Evolutionary conservation across 257 asterid species (phyloP).

Genomic region (Mentha longifolia): DNA sequence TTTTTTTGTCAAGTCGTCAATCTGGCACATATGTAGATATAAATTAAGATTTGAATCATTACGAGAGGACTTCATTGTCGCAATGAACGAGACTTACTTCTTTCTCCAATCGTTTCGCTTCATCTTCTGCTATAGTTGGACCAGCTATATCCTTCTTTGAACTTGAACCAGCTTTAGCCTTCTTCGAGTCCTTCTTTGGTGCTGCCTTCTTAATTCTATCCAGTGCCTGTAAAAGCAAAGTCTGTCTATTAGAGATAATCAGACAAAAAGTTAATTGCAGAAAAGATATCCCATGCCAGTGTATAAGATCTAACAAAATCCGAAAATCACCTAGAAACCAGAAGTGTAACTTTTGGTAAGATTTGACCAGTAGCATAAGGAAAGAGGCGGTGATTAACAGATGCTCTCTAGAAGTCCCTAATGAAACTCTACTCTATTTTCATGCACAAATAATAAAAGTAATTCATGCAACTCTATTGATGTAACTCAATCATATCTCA

Average conservation of each 20-base stretch:
- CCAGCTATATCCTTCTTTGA: conserved; percentile 72
- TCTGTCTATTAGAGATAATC: conserved; percentile 21
- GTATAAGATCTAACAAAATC: neutral
- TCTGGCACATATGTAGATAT: conserved; percentile 44
- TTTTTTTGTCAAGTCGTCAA: conserved; percentile 88
- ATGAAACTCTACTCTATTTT: neutral
- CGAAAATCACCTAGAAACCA: neutral
- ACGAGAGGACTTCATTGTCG: neutral
- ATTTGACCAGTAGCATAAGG: neutral
- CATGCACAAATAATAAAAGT: neutral
- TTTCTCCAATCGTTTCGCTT: conserved; percentile 85
- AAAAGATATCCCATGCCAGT: neutral
- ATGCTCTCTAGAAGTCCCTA: neutral
- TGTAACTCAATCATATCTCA: neutral
- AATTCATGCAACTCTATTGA: neutral
- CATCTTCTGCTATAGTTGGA: conserved; percentile 75
- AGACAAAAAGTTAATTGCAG: neutral
- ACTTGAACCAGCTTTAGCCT: conserved; percentile 58
- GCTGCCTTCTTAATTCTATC: conserved; percentile 74
- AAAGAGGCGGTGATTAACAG: neutral
- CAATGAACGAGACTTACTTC: conserved; percentile 55
- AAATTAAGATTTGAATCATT: conserved; percentile 10
- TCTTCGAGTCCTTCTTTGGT: conserved; percentile 59
- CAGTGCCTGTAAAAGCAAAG: conserved; percentile 58
- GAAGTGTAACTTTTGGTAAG: neutral